A percentile compares a stretch with the other conserved stretches of the same genome.
phyloP scores from a whole-genome alignment of 306 rosid species.

The Vigna nakashimae region DNA sequence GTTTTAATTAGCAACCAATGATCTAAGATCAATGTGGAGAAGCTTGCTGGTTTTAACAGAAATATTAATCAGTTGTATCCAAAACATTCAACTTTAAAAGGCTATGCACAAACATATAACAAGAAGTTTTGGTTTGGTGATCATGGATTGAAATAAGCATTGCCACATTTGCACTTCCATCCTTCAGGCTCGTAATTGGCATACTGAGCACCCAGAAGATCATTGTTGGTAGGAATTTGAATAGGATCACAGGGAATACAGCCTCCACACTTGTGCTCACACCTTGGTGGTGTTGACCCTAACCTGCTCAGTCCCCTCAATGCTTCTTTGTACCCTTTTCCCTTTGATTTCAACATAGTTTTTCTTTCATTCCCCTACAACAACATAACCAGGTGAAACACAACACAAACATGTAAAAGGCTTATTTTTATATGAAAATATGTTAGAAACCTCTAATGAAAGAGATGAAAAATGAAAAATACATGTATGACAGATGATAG shows the following conservation, averaged over 20 bases:
- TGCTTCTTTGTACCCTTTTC: constrained; percentile 28
- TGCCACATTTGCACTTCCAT: constrained; percentile 57
- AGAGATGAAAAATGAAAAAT: too few relatives aligned
- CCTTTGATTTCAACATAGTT: constrained; percentile 13
- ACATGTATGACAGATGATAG: background rate
- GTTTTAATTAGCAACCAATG: background rate
- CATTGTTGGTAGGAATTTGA: constrained; percentile 48
- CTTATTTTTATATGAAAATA: background rate
- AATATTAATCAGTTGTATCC: background rate
- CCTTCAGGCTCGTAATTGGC: constrained; percentile 55
- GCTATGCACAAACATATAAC: constrained; percentile 1
- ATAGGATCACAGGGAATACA: constrained; percentile 48
- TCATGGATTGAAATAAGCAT: constrained; percentile 49
- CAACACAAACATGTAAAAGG: background rate
- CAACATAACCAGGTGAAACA: background rate
- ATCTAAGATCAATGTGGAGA: background rate
- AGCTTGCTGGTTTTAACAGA: background rate
- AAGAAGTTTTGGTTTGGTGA: background rate
- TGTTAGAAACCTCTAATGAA: background rate
- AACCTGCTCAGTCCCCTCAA: constrained; percentile 42
- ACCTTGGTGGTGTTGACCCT: constrained; percentile 56
- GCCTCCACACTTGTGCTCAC: constrained; percentile 52
- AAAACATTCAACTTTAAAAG: background rate
- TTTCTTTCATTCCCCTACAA: constrained; percentile 10
- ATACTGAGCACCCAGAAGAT: constrained; percentile 39